A percentile compares a stretch with the other conserved stretches of the same genome.
These are phyloP conservation scores for Ophiocordyceps polyrhachis-furcata DNA, from an alignment of 2,329 filamentous ascomycete species.

Conservation along the genomic window DNA sequence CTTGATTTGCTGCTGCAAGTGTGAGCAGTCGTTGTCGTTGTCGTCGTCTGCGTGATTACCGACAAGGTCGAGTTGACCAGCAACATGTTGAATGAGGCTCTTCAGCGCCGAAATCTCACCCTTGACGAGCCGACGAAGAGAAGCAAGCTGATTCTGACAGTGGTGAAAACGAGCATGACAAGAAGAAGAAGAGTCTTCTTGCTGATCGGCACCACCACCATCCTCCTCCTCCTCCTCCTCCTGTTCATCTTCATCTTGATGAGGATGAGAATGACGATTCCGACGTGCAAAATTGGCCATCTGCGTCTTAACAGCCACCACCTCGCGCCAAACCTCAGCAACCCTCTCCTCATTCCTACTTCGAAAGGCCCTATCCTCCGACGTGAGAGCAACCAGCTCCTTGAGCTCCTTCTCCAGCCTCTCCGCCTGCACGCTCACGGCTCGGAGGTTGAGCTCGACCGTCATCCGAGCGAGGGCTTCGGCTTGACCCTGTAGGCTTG, in stretches of 20 bases:
- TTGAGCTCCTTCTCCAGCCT: conserved; percentile 13
- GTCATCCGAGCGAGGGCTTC: conserved; percentile 18
- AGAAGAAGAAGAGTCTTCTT: not conserved
- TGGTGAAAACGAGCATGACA: conserved; percentile 4
- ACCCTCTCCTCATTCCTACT: conserved; percentile 12
- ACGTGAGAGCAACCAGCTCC: conserved; percentile 9
- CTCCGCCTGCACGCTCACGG: conserved; percentile 10
- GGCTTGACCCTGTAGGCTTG: conserved; percentile 7
- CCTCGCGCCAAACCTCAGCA: conserved; percentile 11
- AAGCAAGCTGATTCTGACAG: conserved; percentile 6
- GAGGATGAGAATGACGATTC: no score
- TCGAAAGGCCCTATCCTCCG: conserved; percentile 11
- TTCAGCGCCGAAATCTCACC: conserved; percentile 9
- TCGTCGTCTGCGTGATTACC: not conserved
- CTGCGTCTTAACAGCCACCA: conserved; percentile 11
- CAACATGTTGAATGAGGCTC: conserved; percentile 7
- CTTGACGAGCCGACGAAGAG: conserved; percentile 5
- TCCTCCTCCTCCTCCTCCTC: not conserved
- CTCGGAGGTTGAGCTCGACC: conserved; percentile 16
- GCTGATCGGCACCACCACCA: not conserved
- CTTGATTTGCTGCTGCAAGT: not conserved
- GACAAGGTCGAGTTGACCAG: conserved; percentile 7
- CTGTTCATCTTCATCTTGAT: no score
- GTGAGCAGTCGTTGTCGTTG: not conserved
- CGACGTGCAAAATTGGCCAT: conserved; percentile 5